Evolutionary conservation across 371 early-diverging fungal species (phyloP), one percentile per base, ranked within the genome.

Genomic region (Funneliformis caledonium): DNA sequence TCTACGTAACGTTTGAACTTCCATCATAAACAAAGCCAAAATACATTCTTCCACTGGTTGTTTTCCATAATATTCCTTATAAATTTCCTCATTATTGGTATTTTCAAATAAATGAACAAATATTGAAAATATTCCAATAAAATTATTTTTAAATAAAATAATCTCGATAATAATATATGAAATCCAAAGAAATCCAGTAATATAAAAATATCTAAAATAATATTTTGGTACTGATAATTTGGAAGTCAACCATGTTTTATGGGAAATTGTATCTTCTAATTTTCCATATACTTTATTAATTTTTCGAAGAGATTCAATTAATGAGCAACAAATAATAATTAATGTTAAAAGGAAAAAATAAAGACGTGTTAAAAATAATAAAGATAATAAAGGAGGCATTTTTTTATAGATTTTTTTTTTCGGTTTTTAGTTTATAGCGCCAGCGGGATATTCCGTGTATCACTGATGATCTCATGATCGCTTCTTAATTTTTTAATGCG

Each of bases 1-100:
- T 52, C 95, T 88, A 76, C 93, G 85, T 3, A 83, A 11, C 0
- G 91, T 82, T 61, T 95, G 94, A 4, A 88, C 4, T 1, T 82
- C 84, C 76, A 91, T 84, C 72, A 93, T 80, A 16, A 75, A 37
- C 59, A 92, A 83, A 16, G 88, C 88, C 6, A 91, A 67, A 0
- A 87, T 7, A 81, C 86, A 81, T 68, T 82, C 80, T 0, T 79
- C 60, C 1, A 70, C 43, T 6, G 85, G 80, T 3, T 86, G 72
- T 82, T 81, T 80, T 16, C 22, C 42, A 56, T 48, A 81, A 19
- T 43, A 19, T 45, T 60, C 31, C 12, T 26, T 60, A 26, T 45
- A 72, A 42, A 26, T 45, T 50, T 33, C 52, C 52, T 65, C 45
- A 16, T 62, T 31, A 31, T 81, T 2, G 12, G 31, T 12, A 33